A percentile compares a stretch with the other conserved stretches of the same genome.
Conservation (phyloP, 2,329 filamentous ascomycete genomes). For the Fusarium brevicatenulatum region DNA sequence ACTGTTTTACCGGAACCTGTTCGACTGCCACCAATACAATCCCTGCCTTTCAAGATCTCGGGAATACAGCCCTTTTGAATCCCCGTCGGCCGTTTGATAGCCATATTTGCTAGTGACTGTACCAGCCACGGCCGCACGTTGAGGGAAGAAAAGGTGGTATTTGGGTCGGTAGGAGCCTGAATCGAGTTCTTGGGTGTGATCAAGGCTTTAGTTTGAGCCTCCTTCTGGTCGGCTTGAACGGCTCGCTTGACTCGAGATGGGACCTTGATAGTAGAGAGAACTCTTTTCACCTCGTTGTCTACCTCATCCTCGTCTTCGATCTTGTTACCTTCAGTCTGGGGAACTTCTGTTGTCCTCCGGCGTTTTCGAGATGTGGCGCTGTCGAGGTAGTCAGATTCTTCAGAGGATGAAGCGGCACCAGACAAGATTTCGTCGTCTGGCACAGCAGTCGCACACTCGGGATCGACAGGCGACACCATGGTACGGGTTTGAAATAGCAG, state of each 20-base stretch:
- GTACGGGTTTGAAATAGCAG: slow-evolving; percentile 38
- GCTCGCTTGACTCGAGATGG: slow-evolving; percentile 64
- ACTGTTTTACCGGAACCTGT: slow-evolving; percentile 98
- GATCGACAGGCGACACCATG: slow-evolving; percentile 37
- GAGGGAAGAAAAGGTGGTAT: slow-evolving; percentile 76
- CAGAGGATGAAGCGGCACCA: slow-evolving; percentile 42
- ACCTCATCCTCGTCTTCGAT: slow-evolving; percentile 46
- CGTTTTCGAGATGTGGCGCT: slow-evolving; percentile 57
- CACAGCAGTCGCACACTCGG: slow-evolving; percentile 23
- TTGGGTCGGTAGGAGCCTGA: slow-evolving; percentile 63
- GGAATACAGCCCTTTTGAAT: slow-evolving; percentile 96
- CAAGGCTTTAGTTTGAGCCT: slow-evolving; percentile 32
- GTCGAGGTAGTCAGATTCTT: slow-evolving; percentile 63
- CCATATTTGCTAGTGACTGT: slow-evolving; percentile 77
- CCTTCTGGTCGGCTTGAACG: slow-evolving; percentile 33
- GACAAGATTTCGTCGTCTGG: slow-evolving; percentile 32
- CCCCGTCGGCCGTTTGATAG: slow-evolving; percentile 87
- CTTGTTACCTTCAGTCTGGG: slow-evolving; percentile 42
- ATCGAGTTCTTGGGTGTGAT: slow-evolving; percentile 49
- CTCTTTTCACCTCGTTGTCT: slow-evolving; percentile 47
- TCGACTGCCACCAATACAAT: slow-evolving; percentile 93
- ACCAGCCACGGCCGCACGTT: slow-evolving; percentile 88
- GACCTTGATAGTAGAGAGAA: slow-evolving; percentile 57
- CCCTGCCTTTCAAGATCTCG: slow-evolving; percentile 87
- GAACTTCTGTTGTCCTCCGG: slow-evolving; percentile 51